Evolutionary conservation across 108 stramenopile genomes (phyloP).

Genomic region (Cylindrotheca closterium): DNA sequence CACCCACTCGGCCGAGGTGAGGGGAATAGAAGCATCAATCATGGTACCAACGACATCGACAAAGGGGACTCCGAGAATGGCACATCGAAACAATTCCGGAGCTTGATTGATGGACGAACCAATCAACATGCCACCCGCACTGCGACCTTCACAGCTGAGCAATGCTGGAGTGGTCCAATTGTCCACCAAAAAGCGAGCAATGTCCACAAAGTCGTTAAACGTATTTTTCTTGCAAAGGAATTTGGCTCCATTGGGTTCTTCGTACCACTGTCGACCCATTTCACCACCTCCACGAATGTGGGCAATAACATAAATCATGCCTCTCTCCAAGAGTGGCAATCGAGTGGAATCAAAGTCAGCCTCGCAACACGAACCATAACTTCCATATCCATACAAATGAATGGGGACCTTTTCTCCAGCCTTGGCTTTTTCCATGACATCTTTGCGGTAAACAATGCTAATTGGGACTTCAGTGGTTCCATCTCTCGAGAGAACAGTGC

Average conservation of each 20-base stretch:
- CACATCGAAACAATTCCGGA: constrained; percentile 84
- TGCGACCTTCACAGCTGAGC: constrained; percentile 67
- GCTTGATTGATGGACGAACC: constrained; percentile 69
- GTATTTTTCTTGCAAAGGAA: constrained; percentile 94
- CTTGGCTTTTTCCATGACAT: constrained; percentile 55
- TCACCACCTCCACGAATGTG: constrained; percentile 97
- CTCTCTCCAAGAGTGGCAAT: constrained; percentile 79
- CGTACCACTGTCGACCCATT: constrained; percentile 96
- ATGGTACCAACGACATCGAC: constrained; percentile 86
- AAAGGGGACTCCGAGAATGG: constrained; percentile 93
- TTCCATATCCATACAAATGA: constrained; percentile 92
- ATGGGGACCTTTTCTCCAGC: constrained; percentile 47
- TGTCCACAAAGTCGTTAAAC: constrained; percentile 92
- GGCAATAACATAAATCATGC: constrained; percentile 87
- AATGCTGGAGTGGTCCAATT: constrained; percentile 38
- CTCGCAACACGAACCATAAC: constrained; percentile 91
- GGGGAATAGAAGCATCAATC: constrained; percentile 85
- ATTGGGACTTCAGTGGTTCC: constrained; percentile 82
- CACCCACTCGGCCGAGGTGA: constrained; percentile 75
- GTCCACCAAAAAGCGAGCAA: constrained; percentile 51
- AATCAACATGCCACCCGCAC: constrained; percentile 70
- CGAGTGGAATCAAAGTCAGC: constrained; percentile 64
- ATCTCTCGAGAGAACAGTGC: constrained; percentile 71
- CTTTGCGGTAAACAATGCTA: constrained; percentile 80
- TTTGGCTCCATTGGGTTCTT: constrained; percentile 91